These are phyloP conservation scores for Calonectria pteridis DNA, from an alignment of 2,329 filamentous ascomycete genomes.

Conservation along the genomic window DNA sequence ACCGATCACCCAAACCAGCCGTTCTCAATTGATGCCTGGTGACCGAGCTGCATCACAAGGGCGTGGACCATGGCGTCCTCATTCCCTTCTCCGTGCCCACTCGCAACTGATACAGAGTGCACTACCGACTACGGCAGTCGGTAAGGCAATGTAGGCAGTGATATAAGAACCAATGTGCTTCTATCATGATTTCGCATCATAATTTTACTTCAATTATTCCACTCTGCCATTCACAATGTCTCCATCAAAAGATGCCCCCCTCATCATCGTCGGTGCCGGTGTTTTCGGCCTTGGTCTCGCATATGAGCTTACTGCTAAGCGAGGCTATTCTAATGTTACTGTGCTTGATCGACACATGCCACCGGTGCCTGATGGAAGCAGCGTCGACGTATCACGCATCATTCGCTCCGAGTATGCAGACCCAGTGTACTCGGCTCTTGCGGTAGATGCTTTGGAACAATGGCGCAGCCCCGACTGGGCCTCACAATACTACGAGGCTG, in stretches of 20 bases:
- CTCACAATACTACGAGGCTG: conserved; percentile 41
- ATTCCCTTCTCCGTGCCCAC: not conserved
- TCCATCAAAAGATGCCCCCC: conserved; percentile 8
- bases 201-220: no score
- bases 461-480: conserved; percentile 37
- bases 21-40: not conserved
- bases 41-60: not conserved
- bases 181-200: not conserved
- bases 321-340: conserved; percentile 59
- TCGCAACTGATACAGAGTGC: not conserved
- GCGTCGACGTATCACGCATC: conserved; percentile 54
- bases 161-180: not conserved
- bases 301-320: conserved; percentile 52
- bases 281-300: conserved; percentile 63
- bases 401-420: conserved; percentile 72
- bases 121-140: not conserved
- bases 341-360: conserved; percentile 57
- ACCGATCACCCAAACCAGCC: not conserved
- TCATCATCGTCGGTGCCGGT: conserved; percentile 56
- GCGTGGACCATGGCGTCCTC: not conserved
- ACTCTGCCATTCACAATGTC: not conserved
- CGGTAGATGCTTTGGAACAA: conserved; percentile 46
- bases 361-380: conserved; percentile 51
- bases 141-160: not conserved
- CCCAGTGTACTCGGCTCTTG: conserved; percentile 70